A percentile compares a stretch with the other conserved stretches of the same genome.
Evolutionary conservation across 75 land plant genomes (phyloP).

Genomic region (Pinus taeda): DNA sequence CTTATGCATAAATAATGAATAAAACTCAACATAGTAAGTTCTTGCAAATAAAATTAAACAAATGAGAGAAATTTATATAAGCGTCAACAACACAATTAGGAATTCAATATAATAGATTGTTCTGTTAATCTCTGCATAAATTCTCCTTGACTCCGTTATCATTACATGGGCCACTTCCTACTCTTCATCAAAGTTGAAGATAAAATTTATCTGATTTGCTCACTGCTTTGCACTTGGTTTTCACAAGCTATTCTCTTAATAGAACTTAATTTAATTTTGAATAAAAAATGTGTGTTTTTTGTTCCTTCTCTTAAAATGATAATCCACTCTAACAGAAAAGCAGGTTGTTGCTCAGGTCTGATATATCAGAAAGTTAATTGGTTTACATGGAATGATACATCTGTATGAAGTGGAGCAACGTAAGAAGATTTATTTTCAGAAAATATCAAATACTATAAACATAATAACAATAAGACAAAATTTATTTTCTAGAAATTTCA

Average conservation of each 20-base stretch:
- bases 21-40: not conserved
- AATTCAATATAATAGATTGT: not conserved
- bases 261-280: not conserved
- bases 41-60: not conserved
- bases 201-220: not conserved
- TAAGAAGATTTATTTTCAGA: no score
- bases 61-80: not conserved
- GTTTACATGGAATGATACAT: not conserved
- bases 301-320: not conserved
- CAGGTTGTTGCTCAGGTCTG: not conserved
- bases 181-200: not conserved
- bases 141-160: not conserved
- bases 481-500: no score
- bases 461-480: no score
- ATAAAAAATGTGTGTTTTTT: not conserved
- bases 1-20: not conserved
- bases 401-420: no score
- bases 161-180: not conserved
- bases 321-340: not conserved
- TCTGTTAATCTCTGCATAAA: not conserved
- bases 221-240: not conserved
- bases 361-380: not conserved
- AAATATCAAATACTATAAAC: no score
- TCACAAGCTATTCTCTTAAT: not conserved
- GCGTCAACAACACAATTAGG: not conserved